Base-by-base conservation (phyloP, 2,329 filamentous ascomycete genomes). In the Stromatinia cepivora region DNA sequence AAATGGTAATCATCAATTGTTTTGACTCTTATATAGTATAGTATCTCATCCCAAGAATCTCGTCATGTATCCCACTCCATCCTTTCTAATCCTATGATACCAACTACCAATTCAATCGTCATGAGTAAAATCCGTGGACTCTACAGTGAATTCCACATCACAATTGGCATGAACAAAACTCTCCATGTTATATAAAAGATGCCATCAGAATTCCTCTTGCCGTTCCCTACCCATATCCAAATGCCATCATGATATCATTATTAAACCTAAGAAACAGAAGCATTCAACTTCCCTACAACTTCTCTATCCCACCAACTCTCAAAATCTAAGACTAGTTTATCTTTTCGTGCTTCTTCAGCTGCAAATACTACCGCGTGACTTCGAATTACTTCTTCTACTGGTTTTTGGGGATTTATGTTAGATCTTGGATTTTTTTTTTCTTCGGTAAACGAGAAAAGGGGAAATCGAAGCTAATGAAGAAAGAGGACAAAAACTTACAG, bases 351-450 rank as follows among this genome's bases (percentile, higher is more conserved):
- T 75, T 97, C 91, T 80, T 98, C 95, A 0, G 94, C 95, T 34
- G 93, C 94, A 82, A 97, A 99, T 0, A 97, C 94, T 80, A 95
- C 87, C 2, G 92, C 94, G 81, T 98, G 95, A 76, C 93, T 97
- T 62, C 91, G 85, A n/a, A 98, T 85, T 1, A 91, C 88, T 77
- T 98, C 95, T 69, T 97, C 92, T 10, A 97, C 65, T 67, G 11
- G 28, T 22, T 22, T 52, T 22, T 7, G 34, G 31, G 9, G 17
- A 2, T 46, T 61, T 22, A 4, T 28, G 39, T 66, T 20, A 66
- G 42, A n/a, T n/a, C n/a, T n/a, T n/a, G n/a, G n/a, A n/a, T n/a
- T n/a, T n/a, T n/a, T n/a, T 2, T 17, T 22, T 63, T 34, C 4
- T 58, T 11, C 11, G 22, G 34, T 22, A 42, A 25, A 28, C 9